Evolutionary conservation across 2,329 filamentous ascomycete species (phyloP).

Genomic region (Calycina herbarum): DNA sequence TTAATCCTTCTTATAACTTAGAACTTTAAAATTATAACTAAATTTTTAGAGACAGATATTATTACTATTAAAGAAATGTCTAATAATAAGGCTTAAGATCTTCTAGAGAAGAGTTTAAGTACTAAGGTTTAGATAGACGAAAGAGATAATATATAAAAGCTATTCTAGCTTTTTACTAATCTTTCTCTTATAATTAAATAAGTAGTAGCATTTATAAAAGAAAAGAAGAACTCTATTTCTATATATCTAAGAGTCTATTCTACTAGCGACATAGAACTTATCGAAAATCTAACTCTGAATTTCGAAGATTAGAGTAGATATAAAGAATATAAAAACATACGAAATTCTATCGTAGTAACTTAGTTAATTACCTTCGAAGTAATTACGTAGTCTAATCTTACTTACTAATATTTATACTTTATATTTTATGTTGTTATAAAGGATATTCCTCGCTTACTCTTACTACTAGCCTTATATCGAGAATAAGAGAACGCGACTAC

Average conservation of each 20-base stretch:
- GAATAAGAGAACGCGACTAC: constrained; percentile 10
- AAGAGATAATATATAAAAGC: background rate
- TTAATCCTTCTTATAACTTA: constrained; percentile 19
- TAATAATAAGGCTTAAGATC: constrained; percentile 3
- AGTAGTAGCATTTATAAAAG: constrained; percentile 20
- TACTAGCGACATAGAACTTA: constrained; percentile 11
- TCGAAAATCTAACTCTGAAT: constrained; percentile 3
- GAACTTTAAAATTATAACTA: constrained; percentile 10
- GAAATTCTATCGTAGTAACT: constrained; percentile 9
- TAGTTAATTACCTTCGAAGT: constrained; percentile 14
- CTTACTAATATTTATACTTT: constrained; percentile 15
- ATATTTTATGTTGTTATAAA: constrained; percentile 9
- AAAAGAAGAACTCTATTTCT: constrained; percentile 8
- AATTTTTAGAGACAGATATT: constrained; percentile 11
- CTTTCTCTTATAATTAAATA: constrained; percentile 22
- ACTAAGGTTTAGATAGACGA: background rate
- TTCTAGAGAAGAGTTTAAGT: constrained; percentile 21
- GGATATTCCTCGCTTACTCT: constrained; percentile 17
- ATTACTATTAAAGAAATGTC: constrained; percentile 14
- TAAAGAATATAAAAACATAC: background rate
- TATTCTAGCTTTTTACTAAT: constrained; percentile 14
- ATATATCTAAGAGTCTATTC: constrained; percentile 14
- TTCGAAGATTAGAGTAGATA: constrained; percentile 11
- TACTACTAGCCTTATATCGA: constrained; percentile 36
- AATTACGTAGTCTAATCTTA: background rate